Evolutionary conservation across 257 asterid genomes (phyloP), one percentile per base, ranked within the genome.

Genomic region (Penstemon newberryi): DNA sequence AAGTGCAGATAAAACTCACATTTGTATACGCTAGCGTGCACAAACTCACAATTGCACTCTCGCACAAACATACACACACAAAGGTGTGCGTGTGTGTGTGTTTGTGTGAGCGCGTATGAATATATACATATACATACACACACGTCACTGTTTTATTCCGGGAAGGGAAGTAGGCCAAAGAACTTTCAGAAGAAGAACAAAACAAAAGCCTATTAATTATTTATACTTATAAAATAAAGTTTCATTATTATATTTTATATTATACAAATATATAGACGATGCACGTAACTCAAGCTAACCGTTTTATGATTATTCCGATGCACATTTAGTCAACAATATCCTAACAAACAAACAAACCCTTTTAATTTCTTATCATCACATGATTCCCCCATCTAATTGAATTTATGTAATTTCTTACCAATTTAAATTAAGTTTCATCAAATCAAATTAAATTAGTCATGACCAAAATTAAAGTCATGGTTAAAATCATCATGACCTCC

Each of bases 301-400:
- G 84, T 78, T 78, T 73, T 78, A 44, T 63, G 85, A 85, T 80
- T 81, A 78, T 80, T 82, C 77, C 75, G 52, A 62, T 74, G 77
- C 55, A 73, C 67, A 73, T 70, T 70, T 78, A 68, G 90, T 84
- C 90, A 84, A 84, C 87, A 63, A 75, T 72, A 79, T 82, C 85
- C 81, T 80, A 84, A 82, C 87, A 79, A 82, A 79, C 81, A 78
- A 84, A 82, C 87, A 79, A 82, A 79, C 87, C 68, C 62, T 52
- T 63, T 61, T 76, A n/a, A 60, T 50, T 63, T 52, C 70, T 73
- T 75, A 74, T 77, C 85, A 70, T 80, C 88, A 80, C 86, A 85
- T 76, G 76, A 60, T 69, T 56, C 71, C 37, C 5, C 33, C 60
- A 54, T 18, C 36, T 56, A 3, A 56, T 25, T 1, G 3, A 56